Base-by-base conservation (phyloP, 805 yeast species). In the Nakazawaea holstii region DNA sequence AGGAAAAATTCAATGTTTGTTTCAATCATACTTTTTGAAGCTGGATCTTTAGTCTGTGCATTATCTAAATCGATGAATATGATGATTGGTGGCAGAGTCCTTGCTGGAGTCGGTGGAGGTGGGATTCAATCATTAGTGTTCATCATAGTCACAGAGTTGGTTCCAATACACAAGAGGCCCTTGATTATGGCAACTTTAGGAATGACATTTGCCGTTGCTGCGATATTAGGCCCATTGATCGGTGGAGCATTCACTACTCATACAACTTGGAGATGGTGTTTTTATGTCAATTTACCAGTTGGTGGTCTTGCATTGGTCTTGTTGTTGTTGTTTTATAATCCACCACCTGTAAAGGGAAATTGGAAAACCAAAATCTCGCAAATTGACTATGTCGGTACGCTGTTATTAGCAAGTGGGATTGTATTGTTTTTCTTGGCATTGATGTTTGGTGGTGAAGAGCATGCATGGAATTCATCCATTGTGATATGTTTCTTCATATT, bases 191-290 rank as follows among this genome's bases (percentile, higher is more conserved):
- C 70, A 7, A 50, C 66, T 4, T 55, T 72, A 29, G 72, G 74
- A 0, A 59, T 68, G 6, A 69, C 73, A 0, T 79, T 72, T 55
- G 73, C 77, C 0, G 62, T 75, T 2, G 74, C 84, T 0, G 69
- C 77, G 8, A 80, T 77, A 8, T 53, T 71, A 20, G 89, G 89
- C 1, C 89, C 90, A 0, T 65, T 81, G 35, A 58, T 83, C 24
- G 89, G 88, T 11, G 89, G 89, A 29, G 82, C 80, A 0, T 75
- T 84, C 48, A 72, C 86, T 1, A 63, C 77, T 2, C 65, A 73
- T 44, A 78, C 72, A 4, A 65, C 77, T n/a, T 84, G 90, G 90
- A 69, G 90, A 56, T 83, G 90, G 88, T 79, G 87, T 55, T 85
- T 83, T 59, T 85, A 79, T 62, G 70, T 85, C 52, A 84, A 84